phyloP scores from a whole-genome alignment of 768 basidiomycete genomes.

The Panellus pusillus region DNA sequence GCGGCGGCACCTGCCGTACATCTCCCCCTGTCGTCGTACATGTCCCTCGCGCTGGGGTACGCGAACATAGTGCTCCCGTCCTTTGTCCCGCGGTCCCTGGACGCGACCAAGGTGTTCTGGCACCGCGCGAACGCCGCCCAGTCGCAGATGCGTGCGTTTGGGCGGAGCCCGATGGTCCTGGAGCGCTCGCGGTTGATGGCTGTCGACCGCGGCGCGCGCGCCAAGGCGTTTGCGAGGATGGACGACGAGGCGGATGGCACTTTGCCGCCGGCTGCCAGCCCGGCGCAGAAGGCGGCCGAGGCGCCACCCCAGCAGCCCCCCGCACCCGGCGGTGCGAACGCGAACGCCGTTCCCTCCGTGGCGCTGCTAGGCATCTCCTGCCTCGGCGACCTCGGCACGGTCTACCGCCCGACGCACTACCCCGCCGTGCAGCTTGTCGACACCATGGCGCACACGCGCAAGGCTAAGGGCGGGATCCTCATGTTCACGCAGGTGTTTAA shows the following conservation, averaged over 20 bases:
- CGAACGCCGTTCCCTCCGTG: constrained; percentile 29
- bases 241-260: constrained; percentile 48
- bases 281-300: constrained; percentile 10
- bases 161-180: constrained; percentile 44
- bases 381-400: constrained; percentile 58
- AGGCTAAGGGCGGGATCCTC: constrained; percentile 52
- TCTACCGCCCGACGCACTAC: constrained; percentile 49
- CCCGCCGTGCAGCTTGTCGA: constrained; percentile 43
- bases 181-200: constrained; percentile 46
- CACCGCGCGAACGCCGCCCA: constrained; percentile 50
- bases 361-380: constrained; percentile 59
- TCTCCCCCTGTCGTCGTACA: constrained; percentile 41
- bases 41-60: constrained; percentile 53
- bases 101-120: constrained; percentile 45
- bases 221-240: constrained; percentile 49
- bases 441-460: constrained; percentile 56
- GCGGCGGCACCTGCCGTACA: constrained; percentile 38
- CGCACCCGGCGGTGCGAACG: too few relatives aligned
- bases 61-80: constrained; percentile 59
- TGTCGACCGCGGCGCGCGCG: constrained; percentile 40
- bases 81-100: constrained; percentile 38
- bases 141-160: constrained; percentile 43
- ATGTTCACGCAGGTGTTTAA: constrained; percentile 52
- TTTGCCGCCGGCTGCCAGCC: constrained; percentile 22
- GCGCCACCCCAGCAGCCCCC: constrained; percentile 6